Evolutionary conservation across 257 asterid genomes (phyloP).

Genomic region (Linderniella brevidens): DNA sequence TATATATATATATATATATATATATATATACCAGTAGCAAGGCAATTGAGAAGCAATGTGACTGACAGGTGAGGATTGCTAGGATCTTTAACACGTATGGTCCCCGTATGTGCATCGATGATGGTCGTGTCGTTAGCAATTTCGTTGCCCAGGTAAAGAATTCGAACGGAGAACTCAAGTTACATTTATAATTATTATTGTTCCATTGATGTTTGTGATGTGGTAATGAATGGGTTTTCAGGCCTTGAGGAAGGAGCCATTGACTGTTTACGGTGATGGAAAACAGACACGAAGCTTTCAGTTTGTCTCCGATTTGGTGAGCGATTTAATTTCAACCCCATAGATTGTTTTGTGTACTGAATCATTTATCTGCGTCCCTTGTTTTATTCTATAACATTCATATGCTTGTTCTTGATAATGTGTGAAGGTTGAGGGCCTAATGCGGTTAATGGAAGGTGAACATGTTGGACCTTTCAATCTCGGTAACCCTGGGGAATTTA

Average conservation of each 20-base stretch:
- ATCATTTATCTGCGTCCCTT: background rate
- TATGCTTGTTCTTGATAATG: background rate
- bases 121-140: slow-evolving; percentile 90
- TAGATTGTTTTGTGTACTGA: background rate
- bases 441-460: slow-evolving; percentile 74
- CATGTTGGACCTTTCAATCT: slow-evolving; percentile 26
- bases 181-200: background rate
- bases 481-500: slow-evolving; percentile 68
- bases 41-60: background rate
- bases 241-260: slow-evolving; percentile 83
- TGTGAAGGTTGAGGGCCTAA: slow-evolving; percentile 60
- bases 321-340: background rate
- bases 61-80: slow-evolving; percentile 64
- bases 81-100: slow-evolving; percentile 91
- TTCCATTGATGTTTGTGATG: background rate
- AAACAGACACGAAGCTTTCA: slow-evolving; percentile 94
- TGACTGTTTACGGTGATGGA: slow-evolving; percentile 90
- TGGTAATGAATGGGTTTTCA: slow-evolving; percentile 6
- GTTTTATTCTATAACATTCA: background rate
- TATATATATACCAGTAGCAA: background rate
- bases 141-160: slow-evolving; percentile 68
- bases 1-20: too few relatives aligned
- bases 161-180: background rate
- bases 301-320: slow-evolving; percentile 86
- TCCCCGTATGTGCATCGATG: slow-evolving; percentile 89